Evolutionary conservation across 2,329 filamentous ascomycete species (phyloP).

Genomic region (Penicillium sp.): DNA sequence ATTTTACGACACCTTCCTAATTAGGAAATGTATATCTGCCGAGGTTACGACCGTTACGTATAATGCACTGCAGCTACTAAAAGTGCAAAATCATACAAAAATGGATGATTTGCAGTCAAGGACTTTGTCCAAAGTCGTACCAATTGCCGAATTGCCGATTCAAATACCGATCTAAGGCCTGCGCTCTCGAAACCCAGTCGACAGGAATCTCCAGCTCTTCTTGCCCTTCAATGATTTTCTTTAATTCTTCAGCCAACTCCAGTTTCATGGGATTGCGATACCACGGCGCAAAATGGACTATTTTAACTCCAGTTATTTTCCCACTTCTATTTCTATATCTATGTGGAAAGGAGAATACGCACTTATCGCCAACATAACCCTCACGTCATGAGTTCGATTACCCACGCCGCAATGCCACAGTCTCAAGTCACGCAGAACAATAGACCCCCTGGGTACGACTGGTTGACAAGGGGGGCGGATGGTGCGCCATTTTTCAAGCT

Average conservation of each 20-base stretch:
- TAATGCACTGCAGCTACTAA: not conserved
- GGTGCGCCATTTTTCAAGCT: slow-evolving; percentile 34
- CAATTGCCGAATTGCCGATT: slow-evolving; percentile 58
- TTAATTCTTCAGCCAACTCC: slow-evolving; percentile 50
- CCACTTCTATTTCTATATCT: not conserved
- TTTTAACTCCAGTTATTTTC: not conserved
- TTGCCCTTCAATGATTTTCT: slow-evolving; percentile 41
- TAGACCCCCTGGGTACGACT: slow-evolving; percentile 27
- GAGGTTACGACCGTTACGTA: not conserved
- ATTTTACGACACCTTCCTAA: slow-evolving; percentile 8
- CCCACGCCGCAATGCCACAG: slow-evolving; percentile 63
- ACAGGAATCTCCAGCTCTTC: slow-evolving; percentile 51
- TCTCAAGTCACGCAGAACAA: slow-evolving; percentile 52
- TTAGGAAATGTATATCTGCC: not conserved
- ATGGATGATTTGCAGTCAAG: not conserved
- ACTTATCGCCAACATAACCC: slow-evolving; percentile 59
- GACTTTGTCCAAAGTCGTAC: slow-evolving; percentile 57
- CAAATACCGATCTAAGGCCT: slow-evolving; percentile 51
- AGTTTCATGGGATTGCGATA: slow-evolving; percentile 56
- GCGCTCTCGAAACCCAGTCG: slow-evolving; percentile 46
- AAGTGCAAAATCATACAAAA: not conserved
- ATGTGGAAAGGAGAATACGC: not conserved
- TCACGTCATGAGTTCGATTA: slow-evolving; percentile 49
- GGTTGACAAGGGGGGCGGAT: slow-evolving; percentile 49
- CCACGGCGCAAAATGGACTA: slow-evolving; percentile 55